Conservation (phyloP, 805 yeast genomes). For the Lipomyces kockii region DNA sequence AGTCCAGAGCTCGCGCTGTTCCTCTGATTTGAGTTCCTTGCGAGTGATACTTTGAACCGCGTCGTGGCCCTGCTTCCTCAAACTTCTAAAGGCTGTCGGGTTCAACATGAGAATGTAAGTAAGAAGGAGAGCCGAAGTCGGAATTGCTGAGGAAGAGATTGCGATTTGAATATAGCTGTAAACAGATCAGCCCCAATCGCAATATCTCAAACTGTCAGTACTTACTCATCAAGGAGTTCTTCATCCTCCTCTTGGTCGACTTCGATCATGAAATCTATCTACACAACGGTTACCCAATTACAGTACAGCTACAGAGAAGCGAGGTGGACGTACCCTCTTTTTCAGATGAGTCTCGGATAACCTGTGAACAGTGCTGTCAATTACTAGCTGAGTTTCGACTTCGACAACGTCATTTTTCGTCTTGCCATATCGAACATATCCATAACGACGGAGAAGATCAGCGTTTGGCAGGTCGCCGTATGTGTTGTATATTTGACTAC, state of each 20-base stretch:
- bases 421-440: conserved; percentile 64
- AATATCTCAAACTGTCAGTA: background rate
- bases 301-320: background rate
- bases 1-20: conserved; percentile 32
- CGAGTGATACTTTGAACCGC: conserved; percentile 20
- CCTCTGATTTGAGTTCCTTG: conserved; percentile 25
- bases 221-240: conserved; percentile 27
- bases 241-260: conserved; percentile 31
- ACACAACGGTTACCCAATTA: background rate
- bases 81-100: conserved; percentile 25
- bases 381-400: conserved; percentile 54
- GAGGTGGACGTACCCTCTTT: conserved; percentile 15
- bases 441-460: conserved; percentile 89
- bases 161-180: conserved; percentile 24
- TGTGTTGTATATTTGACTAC: conserved; percentile 82
- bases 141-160: conserved; percentile 20
- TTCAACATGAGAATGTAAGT: conserved; percentile 25
- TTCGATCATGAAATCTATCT: conserved; percentile 25
- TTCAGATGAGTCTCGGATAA: conserved; percentile 26
- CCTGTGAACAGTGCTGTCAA: conserved; percentile 45
- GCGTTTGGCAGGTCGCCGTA: conserved; percentile 91
- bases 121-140: conserved; percentile 28
- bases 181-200: background rate
- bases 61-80: conserved; percentile 23
- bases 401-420: conserved; percentile 73